These are phyloP conservation scores for Leccinum obscurum DNA, from an alignment of 768 basidiomycete species.

Conservation along the genomic window DNA sequence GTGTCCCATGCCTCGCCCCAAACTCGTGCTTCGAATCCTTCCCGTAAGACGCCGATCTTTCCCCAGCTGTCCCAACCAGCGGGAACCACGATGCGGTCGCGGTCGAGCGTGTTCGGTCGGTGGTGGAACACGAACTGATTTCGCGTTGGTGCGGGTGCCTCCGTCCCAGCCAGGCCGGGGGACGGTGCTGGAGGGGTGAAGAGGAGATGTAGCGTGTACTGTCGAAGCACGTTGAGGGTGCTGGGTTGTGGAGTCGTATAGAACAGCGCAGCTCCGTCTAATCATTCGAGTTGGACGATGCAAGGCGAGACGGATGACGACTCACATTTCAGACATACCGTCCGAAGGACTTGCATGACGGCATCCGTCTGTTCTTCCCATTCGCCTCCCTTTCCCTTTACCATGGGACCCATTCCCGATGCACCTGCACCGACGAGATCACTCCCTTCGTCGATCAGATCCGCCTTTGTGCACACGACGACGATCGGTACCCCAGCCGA, in stretches of 20 bases:
- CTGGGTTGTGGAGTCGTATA: conserved; percentile 84
- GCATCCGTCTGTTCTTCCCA: conserved; percentile 97
- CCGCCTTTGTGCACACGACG: conserved; percentile 90
- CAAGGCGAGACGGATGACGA: conserved; percentile 11
- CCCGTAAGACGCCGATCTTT: conserved; percentile 86
- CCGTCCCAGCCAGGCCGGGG: conserved; percentile 32
- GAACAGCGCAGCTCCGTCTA: conserved; percentile 91
- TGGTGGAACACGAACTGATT: conserved; percentile 86
- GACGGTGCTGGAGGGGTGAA: conserved; percentile 66
- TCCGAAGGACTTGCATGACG: conserved; percentile 92
- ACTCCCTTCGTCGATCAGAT: conserved; percentile 82
- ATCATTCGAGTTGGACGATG: conserved; percentile 5
- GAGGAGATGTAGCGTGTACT: conserved; percentile 75
- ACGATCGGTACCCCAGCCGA: conserved; percentile 81
- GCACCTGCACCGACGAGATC: conserved; percentile 68
- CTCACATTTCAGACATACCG: conserved; percentile 91
- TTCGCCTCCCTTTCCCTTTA: conserved; percentile 87
- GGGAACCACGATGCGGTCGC: conserved; percentile 89
- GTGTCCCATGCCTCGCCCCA: conserved; percentile 82
- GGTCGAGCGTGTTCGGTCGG: conserved; percentile 89
- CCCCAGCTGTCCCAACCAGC: conserved; percentile 99
- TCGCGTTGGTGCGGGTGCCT: conserved; percentile 51
- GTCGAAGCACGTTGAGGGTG: conserved; percentile 73
- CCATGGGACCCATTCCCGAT: conserved; percentile 86
- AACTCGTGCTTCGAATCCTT: conserved; percentile 83